phyloP scores from a whole-genome alignment of 1,284 basidiomycete genomes.

The Naganishia sp. region DNA sequence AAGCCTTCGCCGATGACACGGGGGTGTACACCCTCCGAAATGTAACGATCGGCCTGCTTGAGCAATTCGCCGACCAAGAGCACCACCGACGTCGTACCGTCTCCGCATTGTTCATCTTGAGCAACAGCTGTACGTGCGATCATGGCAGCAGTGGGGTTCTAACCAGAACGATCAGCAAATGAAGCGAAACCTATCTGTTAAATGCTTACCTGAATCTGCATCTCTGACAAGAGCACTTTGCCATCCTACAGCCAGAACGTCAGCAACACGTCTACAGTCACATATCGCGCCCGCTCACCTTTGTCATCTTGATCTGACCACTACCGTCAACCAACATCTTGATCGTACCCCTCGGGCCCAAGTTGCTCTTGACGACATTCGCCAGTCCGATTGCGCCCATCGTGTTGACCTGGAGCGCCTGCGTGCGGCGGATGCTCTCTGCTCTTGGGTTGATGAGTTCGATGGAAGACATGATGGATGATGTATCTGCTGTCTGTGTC shows the following conservation, averaged over 20 bases:
- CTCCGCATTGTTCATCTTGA: constrained; percentile 98
- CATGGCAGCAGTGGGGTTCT: constrained; percentile 98
- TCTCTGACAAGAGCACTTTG: constrained; percentile 96
- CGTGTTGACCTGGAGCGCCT: constrained; percentile 81
- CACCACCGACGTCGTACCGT: constrained; percentile 97
- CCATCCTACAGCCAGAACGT: constrained; percentile 64
- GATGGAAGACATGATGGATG: constrained; percentile 56
- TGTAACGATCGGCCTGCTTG: constrained; percentile 97
- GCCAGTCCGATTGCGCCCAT: constrained; percentile 93
- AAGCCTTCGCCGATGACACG: constrained; percentile 94
- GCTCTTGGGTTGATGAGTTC: constrained; percentile 94
- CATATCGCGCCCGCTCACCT: constrained; percentile 56
- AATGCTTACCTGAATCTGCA: constrained; percentile 83
- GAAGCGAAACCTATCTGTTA: background rate
- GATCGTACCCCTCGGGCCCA: constrained; percentile 91
- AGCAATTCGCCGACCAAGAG: constrained; percentile 94
- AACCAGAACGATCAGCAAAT: constrained; percentile 6
- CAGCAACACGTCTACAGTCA: background rate
- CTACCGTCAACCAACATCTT: constrained; percentile 99
- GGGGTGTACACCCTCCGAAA: constrained; percentile 97
- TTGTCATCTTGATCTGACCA: constrained; percentile 99
- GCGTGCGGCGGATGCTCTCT: constrained; percentile 87
- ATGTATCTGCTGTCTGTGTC: background rate
- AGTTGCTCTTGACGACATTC: constrained; percentile 93
- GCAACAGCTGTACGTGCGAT: constrained; percentile 97